Base-by-base conservation (phyloP, 108 stramenopile genomes). In the Schizochytrium sp. region DNA sequence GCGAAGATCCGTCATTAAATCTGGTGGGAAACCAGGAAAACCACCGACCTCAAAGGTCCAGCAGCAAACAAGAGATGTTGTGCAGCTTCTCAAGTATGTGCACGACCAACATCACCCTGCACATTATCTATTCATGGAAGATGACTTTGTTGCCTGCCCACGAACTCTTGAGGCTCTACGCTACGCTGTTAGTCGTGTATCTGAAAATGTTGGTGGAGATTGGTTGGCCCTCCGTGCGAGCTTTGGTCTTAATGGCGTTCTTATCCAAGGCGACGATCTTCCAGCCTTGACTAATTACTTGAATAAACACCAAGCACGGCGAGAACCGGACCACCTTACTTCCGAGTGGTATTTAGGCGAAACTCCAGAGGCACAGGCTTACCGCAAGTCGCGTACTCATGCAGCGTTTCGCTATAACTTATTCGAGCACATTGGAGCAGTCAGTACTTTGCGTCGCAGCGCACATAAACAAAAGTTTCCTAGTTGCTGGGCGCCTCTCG, bases 51-150 rank as follows among this genome's bases (percentile, higher is more conserved):
- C n/a, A n/a, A 88, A 40, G 40, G 90, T 90, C n/a, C 90, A 49
- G 57, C 88, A 90, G 46, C 90, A 90, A 72, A 88, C 90, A 19
- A 15, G 44, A 3, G 90, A 90, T 44, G 72, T 90, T 13, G 64
- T 38, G 60, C 28, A 19, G 42, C 38, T 56, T 17, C 42, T 90
- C 49, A 13, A 56, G 53, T 83, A 83, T 28, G 53, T 55, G 12
- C 53, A 55, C 15, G 76, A 83, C 38, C 8, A 49, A 53, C 53
- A 83, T 28, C 76, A 40, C 50, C 76, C 76, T 10, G 53, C 76
- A 53, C 53, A 61, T 56, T 87, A 76, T 56, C 19, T 90, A 0
- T 56, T 90, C 0, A 90, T 90, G 90, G 90, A 90, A 47, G 90
- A 90, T 44, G 90, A 90, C 88, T 88, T 90, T 57, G 13, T 42